Evolutionary conservation across 2,329 filamentous ascomycete species (phyloP), one percentile per base, ranked within the genome.

Genomic region (Alternaria arbusti): DNA sequence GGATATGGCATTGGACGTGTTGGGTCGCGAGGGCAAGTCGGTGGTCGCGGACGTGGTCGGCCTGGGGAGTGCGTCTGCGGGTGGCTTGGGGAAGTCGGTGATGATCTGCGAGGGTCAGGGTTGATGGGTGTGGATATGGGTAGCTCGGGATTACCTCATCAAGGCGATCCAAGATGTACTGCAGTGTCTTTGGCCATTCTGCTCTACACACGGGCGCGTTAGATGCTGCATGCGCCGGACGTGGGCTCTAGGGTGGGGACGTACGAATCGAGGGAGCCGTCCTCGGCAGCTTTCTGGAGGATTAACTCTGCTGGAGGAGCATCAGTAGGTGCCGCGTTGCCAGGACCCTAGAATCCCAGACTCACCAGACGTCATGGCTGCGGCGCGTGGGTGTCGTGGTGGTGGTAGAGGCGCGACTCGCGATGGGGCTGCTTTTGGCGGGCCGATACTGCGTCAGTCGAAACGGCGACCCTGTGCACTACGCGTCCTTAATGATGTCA

Each of bases 1-100:
- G 8, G 76, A 74, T n/a, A 68, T 45, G 54, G 61, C 54, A 50
- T 64, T 67, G 47, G 68, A 67, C 13, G 63, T 70, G 65, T 65
- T 69, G 30, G 64, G 70, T 40, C 60, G 65, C n/a, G 69, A 61
- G 12, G 67, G 55, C 22, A 66, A 57, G 47, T 68, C 70, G 28
- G 69, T 71, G 66, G 68, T 66, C 63, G 78, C 63, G 82, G 81
- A 68, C 81, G 82, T 62, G 78, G 80, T 70, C 76, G 67, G 76
- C 57, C 81, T 74, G 81, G 82, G 63, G 76, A 80, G 70, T 76
- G 68, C 75, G 58, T 82, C 75, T 70, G 82, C 74, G 64, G 81
- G 79, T 46, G 82, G 91, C 70, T 91, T 90, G 45, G 91, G 89
- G 72, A 97, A 97, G 56, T 90, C 89, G 78, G 88, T 87, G 44